Percentiles rank a stretch among this genome's conserved stretches.
Evolutionary conservation across 208 protist genomes (phyloP).

Genomic region (Leishmania mexicana): DNA sequence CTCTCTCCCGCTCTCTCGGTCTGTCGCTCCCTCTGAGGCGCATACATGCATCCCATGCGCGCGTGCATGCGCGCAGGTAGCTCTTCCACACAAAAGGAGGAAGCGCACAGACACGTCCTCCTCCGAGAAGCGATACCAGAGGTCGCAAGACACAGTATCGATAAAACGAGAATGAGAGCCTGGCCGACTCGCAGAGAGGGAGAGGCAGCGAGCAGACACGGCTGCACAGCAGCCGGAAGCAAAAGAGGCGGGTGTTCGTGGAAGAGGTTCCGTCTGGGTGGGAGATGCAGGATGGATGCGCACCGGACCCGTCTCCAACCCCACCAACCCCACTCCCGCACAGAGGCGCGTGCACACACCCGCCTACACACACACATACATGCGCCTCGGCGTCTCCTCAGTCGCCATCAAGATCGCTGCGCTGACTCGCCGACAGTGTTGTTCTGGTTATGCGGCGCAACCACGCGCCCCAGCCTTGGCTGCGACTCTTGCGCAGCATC

Average conservation of each 20-base stretch:
- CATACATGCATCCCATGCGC: neutral
- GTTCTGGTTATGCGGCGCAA: conserved; percentile 41
- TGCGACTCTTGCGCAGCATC: conserved; percentile 20
- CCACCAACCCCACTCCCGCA: neutral
- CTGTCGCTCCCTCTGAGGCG: neutral
- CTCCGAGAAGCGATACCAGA: neutral
- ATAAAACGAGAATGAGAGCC: neutral
- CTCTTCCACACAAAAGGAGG: neutral
- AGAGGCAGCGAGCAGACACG: too few relatives aligned
- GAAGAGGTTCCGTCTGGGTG: neutral
- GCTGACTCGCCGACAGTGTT: conserved; percentile 54
- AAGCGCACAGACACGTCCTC: neutral
- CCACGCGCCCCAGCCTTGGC: conserved; percentile 53
- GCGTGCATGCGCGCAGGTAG: neutral
- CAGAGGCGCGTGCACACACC: neutral
- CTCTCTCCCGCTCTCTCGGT: neutral
- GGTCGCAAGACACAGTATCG: neutral
- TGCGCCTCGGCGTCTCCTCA: neutral
- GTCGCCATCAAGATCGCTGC: conserved; percentile 38
- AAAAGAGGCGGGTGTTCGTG: neutral
- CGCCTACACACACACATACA: neutral
- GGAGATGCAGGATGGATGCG: neutral
- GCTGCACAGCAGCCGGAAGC: neutral
- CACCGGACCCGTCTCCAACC: neutral
- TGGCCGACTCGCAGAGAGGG: neutral